phyloP scores from a whole-genome alignment of 2,329 filamentous ascomycete genomes.

The Plectosphaerella cucumerina region DNA sequence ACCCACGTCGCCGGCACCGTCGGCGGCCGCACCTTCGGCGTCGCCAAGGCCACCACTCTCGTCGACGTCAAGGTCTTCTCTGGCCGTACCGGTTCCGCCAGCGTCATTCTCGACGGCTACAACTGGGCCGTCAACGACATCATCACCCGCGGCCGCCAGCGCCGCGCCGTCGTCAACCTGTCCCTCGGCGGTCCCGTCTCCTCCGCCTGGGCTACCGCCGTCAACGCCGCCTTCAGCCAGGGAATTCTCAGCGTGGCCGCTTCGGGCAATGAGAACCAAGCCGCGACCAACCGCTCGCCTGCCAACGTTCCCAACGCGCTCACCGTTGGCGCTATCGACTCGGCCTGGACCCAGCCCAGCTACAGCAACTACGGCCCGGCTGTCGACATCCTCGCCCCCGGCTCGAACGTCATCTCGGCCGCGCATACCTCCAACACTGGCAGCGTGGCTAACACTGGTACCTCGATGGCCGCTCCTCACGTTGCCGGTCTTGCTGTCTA shows the following conservation, averaged over 20 bases:
- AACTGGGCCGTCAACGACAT: conserved; percentile 32
- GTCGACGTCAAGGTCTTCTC: conserved; percentile 43
- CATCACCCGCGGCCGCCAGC: conserved; percentile 16
- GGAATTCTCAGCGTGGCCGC: conserved; percentile 51
- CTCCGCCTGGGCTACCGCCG: conserved; percentile 43
- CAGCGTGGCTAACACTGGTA: conserved; percentile 48
- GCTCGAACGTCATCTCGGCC: conserved; percentile 18
- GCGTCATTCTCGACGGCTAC: conserved; percentile 23
- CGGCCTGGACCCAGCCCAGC: conserved; percentile 29
- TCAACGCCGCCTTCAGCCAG: conserved; percentile 36
- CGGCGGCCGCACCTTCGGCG: conserved; percentile 28
- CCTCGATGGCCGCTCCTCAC: conserved; percentile 22
- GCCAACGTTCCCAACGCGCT: conserved; percentile 42
- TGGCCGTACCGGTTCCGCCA: conserved; percentile 23
- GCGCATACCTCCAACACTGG: conserved; percentile 41
- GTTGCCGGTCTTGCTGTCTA: conserved; percentile 16
- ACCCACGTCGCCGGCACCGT: conserved; percentile 35
- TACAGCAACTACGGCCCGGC: conserved; percentile 46
- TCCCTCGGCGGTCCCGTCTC: conserved; percentile 40
- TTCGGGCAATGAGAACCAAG: conserved; percentile 45
- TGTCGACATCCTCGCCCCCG: conserved; percentile 31
- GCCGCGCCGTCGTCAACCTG: conserved; percentile 38
- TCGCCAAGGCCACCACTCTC: conserved; percentile 39
- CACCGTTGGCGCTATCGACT: conserved; percentile 47
- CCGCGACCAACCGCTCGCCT: conserved; percentile 34